These are phyloP conservation scores for Sequoiadendron giganteum DNA, from an alignment of 75 land plant genomes.

Conservation along the genomic window DNA sequence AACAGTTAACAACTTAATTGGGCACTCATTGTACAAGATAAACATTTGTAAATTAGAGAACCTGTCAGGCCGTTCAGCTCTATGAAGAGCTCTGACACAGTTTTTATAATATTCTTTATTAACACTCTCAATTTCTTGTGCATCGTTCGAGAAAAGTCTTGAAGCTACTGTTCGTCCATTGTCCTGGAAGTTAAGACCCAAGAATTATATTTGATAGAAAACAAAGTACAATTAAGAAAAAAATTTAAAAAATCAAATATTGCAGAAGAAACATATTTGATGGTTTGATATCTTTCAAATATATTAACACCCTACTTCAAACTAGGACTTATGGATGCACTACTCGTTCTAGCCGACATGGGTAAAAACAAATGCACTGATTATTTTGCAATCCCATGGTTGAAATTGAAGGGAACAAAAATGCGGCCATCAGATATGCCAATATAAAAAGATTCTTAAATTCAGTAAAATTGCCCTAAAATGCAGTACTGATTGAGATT, in stretches of 20 bases:
- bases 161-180: constrained; percentile 64
- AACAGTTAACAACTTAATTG: not conserved
- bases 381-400: not conserved
- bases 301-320: not conserved
- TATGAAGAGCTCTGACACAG: constrained; percentile 81
- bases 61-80: constrained; percentile 94
- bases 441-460: not conserved
- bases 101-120: constrained; percentile 87
- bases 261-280: not conserved
- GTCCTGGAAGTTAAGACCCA: constrained; percentile 49
- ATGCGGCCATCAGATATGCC: not conserved
- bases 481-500: not conserved
- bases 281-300: not conserved
- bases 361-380: not conserved
- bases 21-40: not conserved
- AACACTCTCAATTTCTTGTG: constrained; percentile 84
- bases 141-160: constrained; percentile 80
- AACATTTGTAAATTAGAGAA: constrained; percentile 13
- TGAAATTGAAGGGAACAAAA: not conserved
- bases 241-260: too few species aligned
- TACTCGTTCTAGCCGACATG: not conserved
- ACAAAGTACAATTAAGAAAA: not conserved
- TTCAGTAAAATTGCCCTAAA: not conserved
- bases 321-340: not conserved
- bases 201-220: not conserved